A percentile compares a stretch with the other conserved stretches of the same genome.
phyloP scores from a whole-genome alignment of 495 filamentous ascomycete species.

The Podospora fimiseda region DNA sequence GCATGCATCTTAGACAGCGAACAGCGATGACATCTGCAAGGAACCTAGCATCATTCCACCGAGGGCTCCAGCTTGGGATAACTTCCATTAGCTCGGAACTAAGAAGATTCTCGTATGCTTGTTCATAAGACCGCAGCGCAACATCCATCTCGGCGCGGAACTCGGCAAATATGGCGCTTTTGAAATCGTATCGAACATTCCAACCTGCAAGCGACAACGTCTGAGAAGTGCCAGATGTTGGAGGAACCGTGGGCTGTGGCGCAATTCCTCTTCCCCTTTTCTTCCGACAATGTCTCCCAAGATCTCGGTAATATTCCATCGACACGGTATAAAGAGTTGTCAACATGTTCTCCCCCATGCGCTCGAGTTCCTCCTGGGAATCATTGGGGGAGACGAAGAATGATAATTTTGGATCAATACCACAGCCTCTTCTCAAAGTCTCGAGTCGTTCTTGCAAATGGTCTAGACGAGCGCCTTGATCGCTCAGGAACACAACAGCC shows the following conservation, averaged over 20 bases:
- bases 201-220: constrained; percentile 78
- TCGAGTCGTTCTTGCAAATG: constrained; percentile 59
- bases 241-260: constrained; percentile 77
- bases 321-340: constrained; percentile 59
- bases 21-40: constrained; percentile 74
- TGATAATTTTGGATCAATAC: constrained; percentile 66
- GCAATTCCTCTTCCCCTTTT: constrained; percentile 69
- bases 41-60: constrained; percentile 79
- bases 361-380: constrained; percentile 52
- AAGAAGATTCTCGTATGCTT: constrained; percentile 75
- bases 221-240: constrained; percentile 74
- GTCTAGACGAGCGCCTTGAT: constrained; percentile 56
- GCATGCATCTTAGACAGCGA: constrained; percentile 68
- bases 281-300: constrained; percentile 79
- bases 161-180: constrained; percentile 81
- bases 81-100: constrained; percentile 75
- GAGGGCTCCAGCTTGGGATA: constrained; percentile 76
- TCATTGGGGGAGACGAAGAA: constrained; percentile 53
- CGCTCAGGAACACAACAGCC: constrained; percentile 70
- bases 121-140: constrained; percentile 73
- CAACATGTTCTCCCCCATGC: constrained; percentile 52
- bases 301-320: constrained; percentile 82
- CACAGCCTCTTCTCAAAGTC: constrained; percentile 68
- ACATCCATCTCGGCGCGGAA: constrained; percentile 86
- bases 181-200: constrained; percentile 90